phyloP scores from a whole-genome alignment of 257 asterid genomes.

The Eucommia ulmoides region DNA sequence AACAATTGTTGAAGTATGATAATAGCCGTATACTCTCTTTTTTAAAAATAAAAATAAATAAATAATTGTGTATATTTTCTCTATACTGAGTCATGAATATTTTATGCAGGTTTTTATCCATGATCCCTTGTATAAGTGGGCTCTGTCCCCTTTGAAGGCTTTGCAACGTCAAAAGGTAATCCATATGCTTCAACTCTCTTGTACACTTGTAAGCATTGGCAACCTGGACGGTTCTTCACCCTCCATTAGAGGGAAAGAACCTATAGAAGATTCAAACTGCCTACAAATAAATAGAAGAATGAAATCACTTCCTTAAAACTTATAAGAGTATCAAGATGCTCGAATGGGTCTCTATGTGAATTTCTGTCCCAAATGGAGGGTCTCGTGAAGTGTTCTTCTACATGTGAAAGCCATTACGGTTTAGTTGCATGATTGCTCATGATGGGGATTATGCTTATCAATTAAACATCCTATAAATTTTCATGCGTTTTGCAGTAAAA shows the following conservation, averaged over 20 bases:
- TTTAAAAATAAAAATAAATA: no score
- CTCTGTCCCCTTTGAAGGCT: conserved; percentile 93
- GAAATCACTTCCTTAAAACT: not conserved
- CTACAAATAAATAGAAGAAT: not conserved
- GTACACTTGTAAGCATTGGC: conserved; percentile 4
- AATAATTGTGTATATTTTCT: no score
- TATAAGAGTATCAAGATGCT: not conserved
- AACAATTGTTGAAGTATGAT: conserved; percentile 81
- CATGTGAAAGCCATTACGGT: no score
- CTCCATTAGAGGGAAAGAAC: not conserved
- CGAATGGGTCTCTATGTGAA: not conserved
- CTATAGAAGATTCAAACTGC: not conserved
- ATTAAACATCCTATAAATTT: no score
- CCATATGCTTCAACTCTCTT: not conserved
- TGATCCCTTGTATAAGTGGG: conserved; percentile 96
- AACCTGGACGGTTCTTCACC: conserved; percentile 3
- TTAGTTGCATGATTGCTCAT: no score
- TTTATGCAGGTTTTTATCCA: conserved; percentile 84
- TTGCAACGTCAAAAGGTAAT: conserved; percentile 94
- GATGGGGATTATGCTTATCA: no score
- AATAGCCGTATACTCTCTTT: no score
- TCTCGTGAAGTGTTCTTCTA: not conserved
- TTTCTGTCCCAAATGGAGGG: no score
- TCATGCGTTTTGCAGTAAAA: no score
- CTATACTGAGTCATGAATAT: no score